Conservation (phyloP, 805 yeast genomes). For the Wickerhamiella alocasiicola region DNA sequence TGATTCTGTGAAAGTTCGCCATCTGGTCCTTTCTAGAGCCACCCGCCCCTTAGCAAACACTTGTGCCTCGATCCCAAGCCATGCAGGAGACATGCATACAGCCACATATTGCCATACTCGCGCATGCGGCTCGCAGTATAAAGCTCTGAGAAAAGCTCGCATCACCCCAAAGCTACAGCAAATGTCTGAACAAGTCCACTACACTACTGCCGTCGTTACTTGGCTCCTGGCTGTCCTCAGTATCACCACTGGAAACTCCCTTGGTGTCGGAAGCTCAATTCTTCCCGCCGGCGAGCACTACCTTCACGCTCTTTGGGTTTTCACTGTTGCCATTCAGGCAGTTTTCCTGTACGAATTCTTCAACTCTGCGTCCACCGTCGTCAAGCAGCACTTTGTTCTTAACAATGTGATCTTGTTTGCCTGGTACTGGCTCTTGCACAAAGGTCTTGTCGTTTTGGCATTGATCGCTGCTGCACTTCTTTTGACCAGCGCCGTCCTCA, state of each 20-base stretch:
- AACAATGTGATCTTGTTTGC: constrained; percentile 48
- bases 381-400: constrained; percentile 50
- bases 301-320: constrained; percentile 43
- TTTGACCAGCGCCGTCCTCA: constrained; percentile 43
- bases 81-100: no score
- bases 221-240: constrained; percentile 7
- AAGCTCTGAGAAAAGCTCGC: background rate
- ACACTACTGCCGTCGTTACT: background rate
- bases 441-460: constrained; percentile 43
- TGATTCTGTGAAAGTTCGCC: no score
- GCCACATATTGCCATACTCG: background rate
- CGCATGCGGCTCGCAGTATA: background rate
- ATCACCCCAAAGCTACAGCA: background rate
- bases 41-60: no score
- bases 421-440: constrained; percentile 53
- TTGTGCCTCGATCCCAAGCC: no score
- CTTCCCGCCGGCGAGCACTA: background rate
- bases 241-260: constrained; percentile 2
- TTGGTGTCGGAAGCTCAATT: background rate
- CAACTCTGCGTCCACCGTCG: constrained; percentile 15
- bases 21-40: no score
- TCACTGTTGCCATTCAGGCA: constrained; percentile 42
- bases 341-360: constrained; percentile 26
- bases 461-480: constrained; percentile 47
- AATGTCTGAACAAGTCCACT: background rate